phyloP scores from a whole-genome alignment of 805 yeast genomes.

The Huiozyma naganishii region DNA sequence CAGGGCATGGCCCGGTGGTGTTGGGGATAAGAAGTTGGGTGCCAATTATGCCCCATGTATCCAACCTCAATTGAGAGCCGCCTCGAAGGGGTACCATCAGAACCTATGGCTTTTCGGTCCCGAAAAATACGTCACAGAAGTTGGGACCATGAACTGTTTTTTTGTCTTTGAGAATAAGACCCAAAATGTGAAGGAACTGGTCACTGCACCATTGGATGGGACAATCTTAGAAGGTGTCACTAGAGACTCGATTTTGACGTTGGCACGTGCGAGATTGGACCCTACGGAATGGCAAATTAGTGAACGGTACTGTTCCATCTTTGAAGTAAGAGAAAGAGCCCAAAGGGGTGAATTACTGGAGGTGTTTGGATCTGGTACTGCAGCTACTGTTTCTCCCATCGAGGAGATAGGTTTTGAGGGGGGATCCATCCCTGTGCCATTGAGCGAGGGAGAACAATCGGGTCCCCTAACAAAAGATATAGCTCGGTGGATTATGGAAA shows the following conservation, averaged over 20 bases:
- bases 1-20: conserved; percentile 99
- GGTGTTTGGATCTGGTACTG: conserved; percentile 97
- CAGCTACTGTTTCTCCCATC: conserved; percentile 92
- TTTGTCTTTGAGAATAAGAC: conserved; percentile 63
- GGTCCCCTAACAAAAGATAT: conserved; percentile 70
- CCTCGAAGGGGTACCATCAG: conserved; percentile 83
- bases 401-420: conserved; percentile 74
- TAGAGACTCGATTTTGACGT: conserved; percentile 71
- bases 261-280: conserved; percentile 66
- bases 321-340: conserved; percentile 69
- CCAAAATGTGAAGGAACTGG: conserved; percentile 79
- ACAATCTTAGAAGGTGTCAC: conserved; percentile 95
- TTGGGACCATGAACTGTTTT: conserved; percentile 93
- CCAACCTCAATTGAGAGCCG: conserved; percentile 81
- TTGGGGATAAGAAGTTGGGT: conserved; percentile 89
- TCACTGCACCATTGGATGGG: conserved; percentile 93
- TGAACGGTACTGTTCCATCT: conserved; percentile 76
- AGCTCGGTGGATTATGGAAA: conserved; percentile 73
- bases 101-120: conserved; percentile 93
- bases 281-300: conserved; percentile 66
- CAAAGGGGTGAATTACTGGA: conserved; percentile 74
- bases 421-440: conserved; percentile 61
- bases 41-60: conserved; percentile 96
- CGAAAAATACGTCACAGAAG: conserved; percentile 81
- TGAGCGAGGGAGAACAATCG: conserved; percentile 62